Evolutionary conservation across 176 grass and related monocot species (phyloP).

Genomic region (Rhynchospora tenuis): DNA sequence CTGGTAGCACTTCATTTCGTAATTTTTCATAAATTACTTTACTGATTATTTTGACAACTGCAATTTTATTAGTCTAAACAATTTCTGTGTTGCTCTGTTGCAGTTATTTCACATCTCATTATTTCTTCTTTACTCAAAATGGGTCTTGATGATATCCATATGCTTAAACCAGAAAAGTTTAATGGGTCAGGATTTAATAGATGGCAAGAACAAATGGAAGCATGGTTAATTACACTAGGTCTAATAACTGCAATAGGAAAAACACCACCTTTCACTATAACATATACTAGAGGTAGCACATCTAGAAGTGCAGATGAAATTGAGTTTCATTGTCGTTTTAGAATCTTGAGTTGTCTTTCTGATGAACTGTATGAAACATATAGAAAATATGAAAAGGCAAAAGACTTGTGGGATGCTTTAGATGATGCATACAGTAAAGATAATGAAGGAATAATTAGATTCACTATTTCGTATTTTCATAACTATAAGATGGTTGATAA

Average conservation of each 20-base stretch:
- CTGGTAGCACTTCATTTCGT: too few species aligned
- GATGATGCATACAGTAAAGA: too few species aligned
- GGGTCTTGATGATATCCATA: background rate
- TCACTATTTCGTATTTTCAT: constrained; percentile 5
- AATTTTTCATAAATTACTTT: too few species aligned
- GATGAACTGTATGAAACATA: too few species aligned
- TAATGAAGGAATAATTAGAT: constrained; percentile 5
- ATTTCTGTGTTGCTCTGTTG: too few species aligned
- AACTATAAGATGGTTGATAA: constrained; percentile 2
- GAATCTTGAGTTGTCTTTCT: too few species aligned
- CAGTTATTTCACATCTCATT: background rate
- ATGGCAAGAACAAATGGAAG: constrained; percentile 8
- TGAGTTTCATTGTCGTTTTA: constrained; percentile 5
- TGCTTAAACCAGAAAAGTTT: constrained; percentile 17
- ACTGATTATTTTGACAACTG: too few species aligned
- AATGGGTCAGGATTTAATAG: background rate
- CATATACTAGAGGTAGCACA: background rate
- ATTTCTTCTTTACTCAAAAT: constrained; percentile 14
- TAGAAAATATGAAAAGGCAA: too few species aligned
- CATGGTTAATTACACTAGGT: background rate
- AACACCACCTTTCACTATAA: background rate
- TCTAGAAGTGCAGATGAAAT: background rate
- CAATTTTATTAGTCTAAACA: too few species aligned
- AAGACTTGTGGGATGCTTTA: too few species aligned
- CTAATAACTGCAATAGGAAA: constrained; percentile 1